These are phyloP conservation scores for Lactifluus subvellereus DNA, from an alignment of 768 basidiomycete species.

Conservation along the genomic window DNA sequence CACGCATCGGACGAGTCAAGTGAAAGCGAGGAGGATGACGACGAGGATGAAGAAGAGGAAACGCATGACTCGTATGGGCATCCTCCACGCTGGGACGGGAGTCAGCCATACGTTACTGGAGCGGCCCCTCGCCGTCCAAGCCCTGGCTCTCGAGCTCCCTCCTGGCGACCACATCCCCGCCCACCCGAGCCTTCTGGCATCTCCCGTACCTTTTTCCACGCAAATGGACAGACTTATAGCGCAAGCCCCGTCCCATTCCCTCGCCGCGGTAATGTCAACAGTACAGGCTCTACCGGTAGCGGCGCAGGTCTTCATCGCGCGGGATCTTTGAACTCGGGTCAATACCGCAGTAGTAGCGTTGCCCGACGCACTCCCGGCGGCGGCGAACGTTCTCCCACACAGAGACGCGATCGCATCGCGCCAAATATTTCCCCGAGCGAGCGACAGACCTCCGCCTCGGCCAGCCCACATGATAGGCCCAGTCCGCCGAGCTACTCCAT, in stretches of 20 bases:
- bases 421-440: slow-evolving; percentile 1
- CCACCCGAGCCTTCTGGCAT: slow-evolving; percentile 15
- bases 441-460: slow-evolving; percentile 18
- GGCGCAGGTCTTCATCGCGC: slow-evolving; percentile 22
- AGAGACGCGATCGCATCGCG: slow-evolving; percentile 19
- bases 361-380: not conserved
- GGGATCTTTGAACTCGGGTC: slow-evolving; percentile 15
- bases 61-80: not conserved
- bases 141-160: not conserved
- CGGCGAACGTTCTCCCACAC: slow-evolving; percentile 10
- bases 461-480: slow-evolving; percentile 18
- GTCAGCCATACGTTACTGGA: no score
- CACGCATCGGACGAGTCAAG: no score
- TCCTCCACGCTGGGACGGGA: no score
- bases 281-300: slow-evolving; percentile 13
- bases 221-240: slow-evolving; percentile 36
- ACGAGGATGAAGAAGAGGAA: slow-evolving; percentile 4
- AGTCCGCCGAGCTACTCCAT: slow-evolving; percentile 8
- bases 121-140: not conserved
- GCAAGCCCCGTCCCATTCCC: slow-evolving; percentile 33
- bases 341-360: slow-evolving; percentile 6
- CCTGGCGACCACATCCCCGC: not conserved
- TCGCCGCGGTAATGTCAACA: slow-evolving; percentile 29
- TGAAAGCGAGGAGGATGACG: slow-evolving; percentile 1
- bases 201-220: slow-evolving; percentile 15